Conservation (phyloP, 192 early-diverging fungal genomes). For the Allomyces javanicus region DNA sequence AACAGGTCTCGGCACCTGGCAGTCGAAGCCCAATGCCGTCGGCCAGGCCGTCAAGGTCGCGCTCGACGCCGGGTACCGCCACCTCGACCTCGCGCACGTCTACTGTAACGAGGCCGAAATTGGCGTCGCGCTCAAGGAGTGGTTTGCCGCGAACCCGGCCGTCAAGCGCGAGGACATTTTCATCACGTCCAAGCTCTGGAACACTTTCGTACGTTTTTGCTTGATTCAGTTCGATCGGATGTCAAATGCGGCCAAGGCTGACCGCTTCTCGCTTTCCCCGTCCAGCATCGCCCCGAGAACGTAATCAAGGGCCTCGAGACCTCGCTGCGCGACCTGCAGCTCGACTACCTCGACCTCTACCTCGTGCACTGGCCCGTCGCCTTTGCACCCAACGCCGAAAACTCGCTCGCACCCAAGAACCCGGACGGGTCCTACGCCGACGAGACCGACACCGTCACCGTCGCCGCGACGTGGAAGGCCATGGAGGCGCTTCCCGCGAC, state of each 20-base stretch:
- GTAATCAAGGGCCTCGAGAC: slow-evolving; percentile 36
- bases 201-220: slow-evolving; percentile 5
- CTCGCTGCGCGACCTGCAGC: slow-evolving; percentile 43
- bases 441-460: slow-evolving; percentile 3
- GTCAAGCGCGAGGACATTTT: slow-evolving; percentile 58
- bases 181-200: slow-evolving; percentile 53
- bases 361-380: slow-evolving; percentile 73
- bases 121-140: slow-evolving; percentile 46
- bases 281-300: slow-evolving; percentile 31
- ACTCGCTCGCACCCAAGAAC: slow-evolving; percentile 7
- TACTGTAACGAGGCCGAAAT: slow-evolving; percentile 65
- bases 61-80: slow-evolving; percentile 44
- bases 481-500: slow-evolving; percentile 58
- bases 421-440: slow-evolving; percentile 5
- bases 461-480: slow-evolving; percentile 55
- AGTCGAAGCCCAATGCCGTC: slow-evolving; percentile 20
- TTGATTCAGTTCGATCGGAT: too few species aligned
- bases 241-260: too few species aligned
- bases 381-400: slow-evolving; percentile 11
- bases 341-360: slow-evolving; percentile 64
- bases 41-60: slow-evolving; percentile 42
- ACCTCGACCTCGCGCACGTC: slow-evolving; percentile 44
- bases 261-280: too few species aligned
- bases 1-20: slow-evolving; percentile 29
- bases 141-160: slow-evolving; percentile 4